A percentile compares a stretch with the other conserved stretches of the same genome.
These are phyloP conservation scores for Batrachochytrium dendrobatidis DNA, from an alignment of 371 early-diverging fungal species.

Conservation along the genomic window DNA sequence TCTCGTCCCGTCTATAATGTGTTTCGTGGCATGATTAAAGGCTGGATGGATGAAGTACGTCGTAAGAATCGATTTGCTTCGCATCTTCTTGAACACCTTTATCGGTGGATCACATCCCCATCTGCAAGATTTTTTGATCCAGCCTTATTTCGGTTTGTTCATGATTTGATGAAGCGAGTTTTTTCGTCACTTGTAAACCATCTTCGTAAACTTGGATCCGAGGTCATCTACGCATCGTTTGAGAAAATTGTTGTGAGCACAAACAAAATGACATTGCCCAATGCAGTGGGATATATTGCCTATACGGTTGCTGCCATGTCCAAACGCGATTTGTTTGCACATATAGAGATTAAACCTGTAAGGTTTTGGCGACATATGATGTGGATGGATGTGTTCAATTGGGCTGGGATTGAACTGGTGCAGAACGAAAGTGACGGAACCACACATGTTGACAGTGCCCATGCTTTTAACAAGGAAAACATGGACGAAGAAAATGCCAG, in stretches of 20 bases:
- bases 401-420: slow-evolving; percentile 59
- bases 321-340: slow-evolving; percentile 66
- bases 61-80: slow-evolving; percentile 55
- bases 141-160: slow-evolving; percentile 63
- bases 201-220: slow-evolving; percentile 66
- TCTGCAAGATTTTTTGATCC: slow-evolving; percentile 79
- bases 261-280: slow-evolving; percentile 60
- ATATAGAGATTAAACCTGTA: slow-evolving; percentile 51
- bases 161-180: slow-evolving; percentile 81
- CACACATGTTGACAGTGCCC: background rate
- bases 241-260: slow-evolving; percentile 76
- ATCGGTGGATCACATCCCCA: slow-evolving; percentile 80
- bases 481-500: background rate
- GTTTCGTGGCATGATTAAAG: slow-evolving; percentile 67
- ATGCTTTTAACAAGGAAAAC: background rate
- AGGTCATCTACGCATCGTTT: slow-evolving; percentile 70
- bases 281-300: slow-evolving; percentile 62
- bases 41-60: slow-evolving; percentile 45
- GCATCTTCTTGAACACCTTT: slow-evolving; percentile 70
- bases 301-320: slow-evolving; percentile 65
- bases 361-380: slow-evolving; percentile 73
- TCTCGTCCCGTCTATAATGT: slow-evolving; percentile 63
- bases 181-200: slow-evolving; percentile 76
- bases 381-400: slow-evolving; percentile 92
- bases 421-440: slow-evolving; percentile 8